Evolutionary conservation across 345 rosid genomes (phyloP).

Genomic region (Noccaea caerulescens): DNA sequence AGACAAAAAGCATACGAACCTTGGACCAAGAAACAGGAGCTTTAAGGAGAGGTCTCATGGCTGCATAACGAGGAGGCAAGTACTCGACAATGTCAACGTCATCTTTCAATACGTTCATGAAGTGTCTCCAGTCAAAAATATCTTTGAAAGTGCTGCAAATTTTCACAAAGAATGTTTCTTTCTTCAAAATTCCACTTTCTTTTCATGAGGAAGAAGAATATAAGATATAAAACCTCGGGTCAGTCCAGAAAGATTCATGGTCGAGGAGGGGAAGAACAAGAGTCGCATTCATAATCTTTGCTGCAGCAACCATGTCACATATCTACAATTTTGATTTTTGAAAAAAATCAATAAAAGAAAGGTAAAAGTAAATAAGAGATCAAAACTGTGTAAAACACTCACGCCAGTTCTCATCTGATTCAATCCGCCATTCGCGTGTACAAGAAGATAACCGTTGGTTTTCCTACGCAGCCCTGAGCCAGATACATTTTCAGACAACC

Average conservation of each 20-base stretch:
- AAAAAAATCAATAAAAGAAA: slow-evolving; percentile 19
- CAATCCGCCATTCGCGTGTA: slow-evolving; percentile 96
- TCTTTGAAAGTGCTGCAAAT: slow-evolving; percentile 84
- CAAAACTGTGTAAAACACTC: slow-evolving; percentile 38
- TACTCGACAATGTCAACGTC: slow-evolving; percentile 84
- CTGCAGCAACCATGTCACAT: slow-evolving; percentile 97
- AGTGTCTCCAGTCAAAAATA: slow-evolving; percentile 95
- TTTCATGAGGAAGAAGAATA: neutral
- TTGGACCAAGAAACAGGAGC: slow-evolving; percentile 99
- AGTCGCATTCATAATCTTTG: slow-evolving; percentile 95
- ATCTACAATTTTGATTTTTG: slow-evolving; percentile 54
- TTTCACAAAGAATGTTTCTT: slow-evolving; percentile 8
- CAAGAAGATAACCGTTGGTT: slow-evolving; percentile 85
- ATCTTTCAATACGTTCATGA: slow-evolving; percentile 68
- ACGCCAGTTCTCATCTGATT: slow-evolving; percentile 99
- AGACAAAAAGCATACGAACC: slow-evolving; percentile 43
- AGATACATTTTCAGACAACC: slow-evolving; percentile 12
- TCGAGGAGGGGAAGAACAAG: slow-evolving; percentile 96
- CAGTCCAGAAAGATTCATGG: slow-evolving; percentile 97
- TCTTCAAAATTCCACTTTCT: neutral
- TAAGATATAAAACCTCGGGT: slow-evolving; percentile 68
- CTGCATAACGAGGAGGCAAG: slow-evolving; percentile 60
- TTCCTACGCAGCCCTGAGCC: slow-evolving; percentile 46
- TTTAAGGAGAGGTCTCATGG: slow-evolving; percentile 65
- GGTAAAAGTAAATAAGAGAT: neutral